These are phyloP conservation scores for Suhomyces taliae DNA, from an alignment of 1,139 yeast genomes.

Conservation along the genomic window DNA sequence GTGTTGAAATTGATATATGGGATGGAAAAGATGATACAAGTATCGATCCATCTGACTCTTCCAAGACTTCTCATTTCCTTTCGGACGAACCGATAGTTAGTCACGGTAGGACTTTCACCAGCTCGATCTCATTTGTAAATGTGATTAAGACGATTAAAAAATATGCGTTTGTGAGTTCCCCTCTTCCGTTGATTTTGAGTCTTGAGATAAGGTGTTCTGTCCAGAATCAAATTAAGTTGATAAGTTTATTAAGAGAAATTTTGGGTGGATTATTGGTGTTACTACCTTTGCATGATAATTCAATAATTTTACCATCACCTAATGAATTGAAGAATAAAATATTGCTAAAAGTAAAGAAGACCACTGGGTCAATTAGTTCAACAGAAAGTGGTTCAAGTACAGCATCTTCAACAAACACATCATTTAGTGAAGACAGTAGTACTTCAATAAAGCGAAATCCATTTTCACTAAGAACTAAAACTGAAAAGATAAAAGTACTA, in stretches of 20 bases:
- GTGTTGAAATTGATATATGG: slow-evolving; percentile 95
- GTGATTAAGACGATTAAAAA: slow-evolving; percentile 74
- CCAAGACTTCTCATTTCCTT: neutral
- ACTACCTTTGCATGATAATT: slow-evolving; percentile 32
- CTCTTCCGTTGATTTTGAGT: slow-evolving; percentile 84
- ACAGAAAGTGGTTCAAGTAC: neutral
- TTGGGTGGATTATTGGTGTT: slow-evolving; percentile 62
- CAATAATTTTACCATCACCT: slow-evolving; percentile 65
- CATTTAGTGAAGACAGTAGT: slow-evolving; percentile 50
- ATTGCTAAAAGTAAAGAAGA: slow-evolving; percentile 72
- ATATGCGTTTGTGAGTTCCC: slow-evolving; percentile 82
- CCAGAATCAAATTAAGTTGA: slow-evolving; percentile 62
- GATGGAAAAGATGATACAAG: slow-evolving; percentile 52
- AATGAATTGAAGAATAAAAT: slow-evolving; percentile 64
- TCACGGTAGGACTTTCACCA: slow-evolving; percentile 84
- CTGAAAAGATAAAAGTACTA: slow-evolving; percentile 27
- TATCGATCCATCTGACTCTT: neutral
- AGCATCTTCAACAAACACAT: slow-evolving; percentile 25
- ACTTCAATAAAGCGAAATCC: slow-evolving; percentile 15
- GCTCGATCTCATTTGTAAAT: slow-evolving; percentile 64
- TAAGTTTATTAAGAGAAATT: slow-evolving; percentile 48
- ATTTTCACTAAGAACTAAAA: slow-evolving; percentile 25
- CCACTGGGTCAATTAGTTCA: slow-evolving; percentile 25
- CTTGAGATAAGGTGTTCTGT: slow-evolving; percentile 78
- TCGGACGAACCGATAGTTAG: slow-evolving; percentile 73